Evolutionary conservation across 73 alveolate species (phyloP), one percentile per base, ranked within the genome.

Genomic region (Blepharisma stoltei): DNA sequence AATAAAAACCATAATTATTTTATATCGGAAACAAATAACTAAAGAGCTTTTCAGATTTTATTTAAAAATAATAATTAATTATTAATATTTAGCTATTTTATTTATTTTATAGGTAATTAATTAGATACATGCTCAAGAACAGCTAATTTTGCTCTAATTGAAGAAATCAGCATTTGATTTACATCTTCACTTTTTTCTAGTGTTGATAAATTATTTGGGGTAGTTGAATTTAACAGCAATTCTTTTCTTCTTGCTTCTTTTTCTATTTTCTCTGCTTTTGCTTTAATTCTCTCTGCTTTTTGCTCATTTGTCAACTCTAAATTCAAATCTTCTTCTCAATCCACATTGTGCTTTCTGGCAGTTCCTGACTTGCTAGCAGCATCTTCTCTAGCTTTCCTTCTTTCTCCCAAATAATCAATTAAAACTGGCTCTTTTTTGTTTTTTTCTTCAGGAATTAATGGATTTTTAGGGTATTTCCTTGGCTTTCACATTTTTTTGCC

Each of bases 221-320:
- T 60, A 5, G 48, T 60, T 14, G 18, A 8, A 4, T 60, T 60
- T 8, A 60, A 2, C 2, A 25, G 37, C 23, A 60, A 25, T 60
- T 60, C 73, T 14, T n/a, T 38, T 4, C 46, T 60, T 5, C 23
- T 60, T 9, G 73, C 73, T 60, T 60, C 23, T 18, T 18, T 9
- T 14, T 60, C 73, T 25, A 60, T 8, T 60, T 25, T 60, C 46
- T 60, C 46, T 14, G 73, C 73, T 60, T 60, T 60, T 60, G 14
- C 23, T 38, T 25, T n/a, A 14, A 60, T 14, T 9, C 38, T 60
- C 11, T 60, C 73, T 14, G 2, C 38, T 38, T 60, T 14, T 9
- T 25, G 18, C 38, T 25, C 73, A 60, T 25, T 60, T 60, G 66
- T 11, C 66, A 52, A 52, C n/a, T 60, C 73, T 25, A 14, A 14